Evolutionary conservation across 805 yeast species (phyloP).

Genomic region (Candida yuanshanica): DNA sequence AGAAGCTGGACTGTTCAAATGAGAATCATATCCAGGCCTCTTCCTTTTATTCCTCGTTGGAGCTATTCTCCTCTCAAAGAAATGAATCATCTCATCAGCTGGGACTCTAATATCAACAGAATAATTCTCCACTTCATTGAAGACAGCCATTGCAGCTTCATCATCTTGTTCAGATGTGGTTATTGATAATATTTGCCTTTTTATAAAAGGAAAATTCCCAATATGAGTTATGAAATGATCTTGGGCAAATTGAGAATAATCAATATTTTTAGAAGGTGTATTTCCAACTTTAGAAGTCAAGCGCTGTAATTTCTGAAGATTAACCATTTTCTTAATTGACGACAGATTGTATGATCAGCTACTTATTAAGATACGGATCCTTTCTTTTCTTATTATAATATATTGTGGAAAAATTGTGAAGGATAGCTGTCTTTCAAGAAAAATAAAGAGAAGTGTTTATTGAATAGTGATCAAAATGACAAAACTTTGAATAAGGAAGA

Average conservation of each 20-base stretch:
- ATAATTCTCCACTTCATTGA: constrained; percentile 10
- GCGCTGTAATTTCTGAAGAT: constrained; percentile 9
- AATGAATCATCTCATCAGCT: background rate
- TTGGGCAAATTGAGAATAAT: constrained; percentile 15
- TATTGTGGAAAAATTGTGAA: too few species aligned
- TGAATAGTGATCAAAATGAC: too few species aligned
- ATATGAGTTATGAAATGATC: constrained; percentile 7
- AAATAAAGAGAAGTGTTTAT: too few species aligned
- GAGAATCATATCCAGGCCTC: background rate
- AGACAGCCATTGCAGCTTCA: background rate
- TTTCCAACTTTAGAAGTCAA: background rate
- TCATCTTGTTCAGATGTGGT: background rate
- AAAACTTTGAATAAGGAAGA: too few species aligned
- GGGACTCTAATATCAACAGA: background rate
- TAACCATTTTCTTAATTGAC: background rate
- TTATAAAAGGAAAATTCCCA: background rate
- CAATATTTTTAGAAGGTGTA: constrained; percentile 4
- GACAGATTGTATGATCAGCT: too few species aligned
- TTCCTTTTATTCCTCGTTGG: background rate
- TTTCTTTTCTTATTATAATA: too few species aligned
- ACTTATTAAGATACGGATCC: too few species aligned
- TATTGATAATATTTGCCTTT: background rate
- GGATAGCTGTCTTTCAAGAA: too few species aligned
- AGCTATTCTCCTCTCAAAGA: background rate
- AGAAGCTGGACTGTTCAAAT: background rate